phyloP scores from a whole-genome alignment of 371 early-diverging fungal species.

The Syncephalastrum contaminatum region DNA sequence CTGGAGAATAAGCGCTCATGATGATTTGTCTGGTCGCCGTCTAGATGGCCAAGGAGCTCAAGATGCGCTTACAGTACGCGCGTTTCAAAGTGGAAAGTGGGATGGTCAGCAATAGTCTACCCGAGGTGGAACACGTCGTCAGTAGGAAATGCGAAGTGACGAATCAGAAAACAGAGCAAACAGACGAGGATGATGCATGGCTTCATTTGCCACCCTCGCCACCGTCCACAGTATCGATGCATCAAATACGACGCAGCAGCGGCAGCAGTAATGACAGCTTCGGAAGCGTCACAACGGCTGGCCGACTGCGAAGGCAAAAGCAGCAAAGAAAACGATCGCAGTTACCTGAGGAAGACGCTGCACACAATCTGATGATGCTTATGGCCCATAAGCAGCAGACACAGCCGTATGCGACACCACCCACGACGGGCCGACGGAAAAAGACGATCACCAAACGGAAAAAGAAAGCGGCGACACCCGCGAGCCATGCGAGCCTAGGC shows the following conservation, averaged over 20 bases:
- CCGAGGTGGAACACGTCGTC: constrained; percentile 13
- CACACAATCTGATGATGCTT: constrained; percentile 8
- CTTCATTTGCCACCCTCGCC: constrained; percentile 8
- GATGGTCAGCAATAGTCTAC: constrained; percentile 12
- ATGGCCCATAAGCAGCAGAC: no score
- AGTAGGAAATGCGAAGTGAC: neutral
- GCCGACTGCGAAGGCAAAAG: neutral
- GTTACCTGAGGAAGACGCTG: constrained; percentile 7
- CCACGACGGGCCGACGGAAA: no score
- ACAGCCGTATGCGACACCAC: no score
- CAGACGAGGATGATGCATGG: neutral
- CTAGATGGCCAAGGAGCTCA: constrained; percentile 10
- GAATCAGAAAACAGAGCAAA: neutral
- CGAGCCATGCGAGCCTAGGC: neutral
- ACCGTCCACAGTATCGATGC: neutral
- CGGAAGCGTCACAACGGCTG: no score
- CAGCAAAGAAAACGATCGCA: constrained; percentile 2
- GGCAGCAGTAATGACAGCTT: no score
- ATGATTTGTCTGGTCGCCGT: no score
- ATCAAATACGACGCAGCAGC: no score
- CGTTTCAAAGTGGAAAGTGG: constrained; percentile 15
- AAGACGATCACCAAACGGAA: neutral
- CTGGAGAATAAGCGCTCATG: no score
- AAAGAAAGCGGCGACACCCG: neutral
- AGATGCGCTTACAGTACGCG: constrained; percentile 15